Percentiles rank a stretch among this genome's conserved stretches.
phyloP scores from a whole-genome alignment of 768 basidiomycete species.

The Lepiota venenata region DNA sequence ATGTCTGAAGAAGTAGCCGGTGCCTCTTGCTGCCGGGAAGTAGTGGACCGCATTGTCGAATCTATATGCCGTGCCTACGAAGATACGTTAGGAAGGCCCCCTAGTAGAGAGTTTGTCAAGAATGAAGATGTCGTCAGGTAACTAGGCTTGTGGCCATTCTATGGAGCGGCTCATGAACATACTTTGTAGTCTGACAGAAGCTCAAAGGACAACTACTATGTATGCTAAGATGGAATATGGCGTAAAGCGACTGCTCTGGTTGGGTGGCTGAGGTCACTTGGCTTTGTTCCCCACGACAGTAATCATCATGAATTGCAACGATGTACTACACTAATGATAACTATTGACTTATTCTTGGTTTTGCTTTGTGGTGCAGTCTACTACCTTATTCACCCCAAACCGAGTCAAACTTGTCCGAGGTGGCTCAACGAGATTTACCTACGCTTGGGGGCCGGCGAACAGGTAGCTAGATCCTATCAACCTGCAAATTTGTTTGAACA shows the following conservation, averaged over 20 bases:
- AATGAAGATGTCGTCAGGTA: slow-evolving; percentile 82
- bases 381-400: no score
- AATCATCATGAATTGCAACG: neutral
- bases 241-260: slow-evolving; percentile 85
- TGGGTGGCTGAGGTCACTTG: slow-evolving; percentile 53
- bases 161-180: neutral
- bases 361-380: no score
- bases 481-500: no score
- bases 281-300: neutral
- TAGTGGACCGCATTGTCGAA: slow-evolving; percentile 71
- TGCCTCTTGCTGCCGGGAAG: slow-evolving; percentile 72
- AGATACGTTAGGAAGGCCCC: slow-evolving; percentile 49
- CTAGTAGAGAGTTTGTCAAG: slow-evolving; percentile 40
- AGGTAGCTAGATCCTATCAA: no score
- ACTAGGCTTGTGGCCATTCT: slow-evolving; percentile 20
- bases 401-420: no score
- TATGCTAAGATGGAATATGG: slow-evolving; percentile 94
- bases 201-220: slow-evolving; percentile 79
- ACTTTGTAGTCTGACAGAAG: slow-evolving; percentile 67
- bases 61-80: slow-evolving; percentile 65
- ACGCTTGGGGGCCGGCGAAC: no score
- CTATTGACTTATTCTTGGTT: no score
- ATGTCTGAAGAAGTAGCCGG: slow-evolving; percentile 58
- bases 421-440: no score
- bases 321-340: no score